Base-by-base conservation (phyloP, 73 alveolate species). In the Paramecium biaurelia region DNA sequence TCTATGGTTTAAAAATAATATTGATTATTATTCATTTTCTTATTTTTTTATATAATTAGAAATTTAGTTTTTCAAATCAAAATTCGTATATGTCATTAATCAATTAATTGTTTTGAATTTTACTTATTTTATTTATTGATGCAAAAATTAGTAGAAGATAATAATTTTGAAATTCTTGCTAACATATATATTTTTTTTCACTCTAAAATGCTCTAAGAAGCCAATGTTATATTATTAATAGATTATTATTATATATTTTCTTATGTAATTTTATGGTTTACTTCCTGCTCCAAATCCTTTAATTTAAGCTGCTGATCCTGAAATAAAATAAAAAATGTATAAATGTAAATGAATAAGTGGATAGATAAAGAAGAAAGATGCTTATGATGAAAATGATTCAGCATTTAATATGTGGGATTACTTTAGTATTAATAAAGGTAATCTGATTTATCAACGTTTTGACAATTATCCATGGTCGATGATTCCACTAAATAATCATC, bases 281-380 rank as follows among this genome's bases (percentile, higher is more conserved):
- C 84, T 63, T 30, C 84, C 84, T 26, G 84, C 84, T 28, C 84
- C 84, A 26, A 63, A 63, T 63, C 82, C 82, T 8, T 34, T 63
- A 12, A 49, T 63, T 8, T 34, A 63, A 63, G 82, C 82, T 12
- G 82, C 82, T 12, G 82, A 63, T 63, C 82, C 82, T 12, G 82
- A 63, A 2, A 63, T 26, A 26, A 63, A 63, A 63, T 34, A 10
- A 63, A 63, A 34, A 24, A 63, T 24, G 82, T 63, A 63, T 30
- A 34, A 63, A 24, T 30, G 10, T 63, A 63, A 26, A 63, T 63
- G 82, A 63, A 63, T 63, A 26, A 63, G 82, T 26, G 82, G 49
- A 34, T 34, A 23, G 82, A 63, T 63, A 30, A 63, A 23, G 26
- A 63, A 63, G 82, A 63, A 26, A 26, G 82, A 63, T 63, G 82